Evolutionary conservation across 805 yeast genomes (phyloP).

Genomic region (Yamadazyma kitorensis): DNA sequence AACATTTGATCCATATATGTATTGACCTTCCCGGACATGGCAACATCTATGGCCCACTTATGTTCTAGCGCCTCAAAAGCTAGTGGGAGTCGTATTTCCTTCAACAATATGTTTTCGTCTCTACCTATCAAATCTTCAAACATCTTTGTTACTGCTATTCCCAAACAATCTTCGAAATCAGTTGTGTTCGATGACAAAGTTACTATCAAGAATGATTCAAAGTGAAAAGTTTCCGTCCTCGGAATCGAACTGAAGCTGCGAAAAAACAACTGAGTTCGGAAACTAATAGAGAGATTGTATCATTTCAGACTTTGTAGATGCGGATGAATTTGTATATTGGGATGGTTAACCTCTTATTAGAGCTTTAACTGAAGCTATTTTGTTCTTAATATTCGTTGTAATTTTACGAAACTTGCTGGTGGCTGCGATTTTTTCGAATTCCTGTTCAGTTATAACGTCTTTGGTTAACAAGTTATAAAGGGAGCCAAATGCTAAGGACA

Average conservation of each 20-base stretch:
- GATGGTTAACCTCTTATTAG: not conserved
- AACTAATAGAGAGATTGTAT: too few species aligned
- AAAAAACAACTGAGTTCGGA: too few species aligned
- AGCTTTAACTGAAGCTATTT: slow-evolving; percentile 1
- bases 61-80: not conserved
- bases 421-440: slow-evolving; percentile 27
- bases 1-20: slow-evolving; percentile 5
- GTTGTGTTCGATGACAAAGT: too few species aligned
- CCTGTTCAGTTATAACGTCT: slow-evolving; percentile 71
- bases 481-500: slow-evolving; percentile 90
- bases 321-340: too few species aligned
- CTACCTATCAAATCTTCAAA: slow-evolving; percentile 16
- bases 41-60: too few species aligned
- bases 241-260: not conserved
- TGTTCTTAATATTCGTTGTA: slow-evolving; percentile 9
- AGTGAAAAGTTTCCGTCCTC: not conserved
- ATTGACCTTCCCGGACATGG: not conserved
- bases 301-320: too few species aligned
- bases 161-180: too few species aligned
- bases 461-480: slow-evolving; percentile 76
- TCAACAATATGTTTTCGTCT: slow-evolving; percentile 16
- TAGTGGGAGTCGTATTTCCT: slow-evolving; percentile 6
- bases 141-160: slow-evolving; percentile 3
- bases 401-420: slow-evolving; percentile 15
- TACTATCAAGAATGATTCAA: too few species aligned